Conservation (phyloP, 225 moss, liverwort and hornwort genomes). For the Pleurozium schreberi region DNA sequence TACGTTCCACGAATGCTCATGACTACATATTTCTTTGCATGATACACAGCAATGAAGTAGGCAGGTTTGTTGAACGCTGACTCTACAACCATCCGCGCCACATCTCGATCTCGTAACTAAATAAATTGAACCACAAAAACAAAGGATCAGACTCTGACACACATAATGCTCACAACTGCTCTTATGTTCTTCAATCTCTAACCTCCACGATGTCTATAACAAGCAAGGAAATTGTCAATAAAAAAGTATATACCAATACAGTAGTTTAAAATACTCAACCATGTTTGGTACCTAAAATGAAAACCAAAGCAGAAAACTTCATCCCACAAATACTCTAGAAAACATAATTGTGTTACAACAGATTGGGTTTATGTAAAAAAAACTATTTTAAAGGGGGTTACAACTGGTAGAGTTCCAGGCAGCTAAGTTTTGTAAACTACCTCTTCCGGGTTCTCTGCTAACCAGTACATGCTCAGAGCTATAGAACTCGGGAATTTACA, state of each 20-base stretch:
- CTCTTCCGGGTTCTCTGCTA: not conserved
- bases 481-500: not conserved
- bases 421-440: not conserved
- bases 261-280: not conserved
- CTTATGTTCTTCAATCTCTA: not conserved
- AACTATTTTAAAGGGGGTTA: not conserved
- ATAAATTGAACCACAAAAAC: not conserved
- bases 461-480: not conserved
- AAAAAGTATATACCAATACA: not conserved
- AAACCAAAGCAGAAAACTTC: not conserved
- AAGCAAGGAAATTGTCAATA: not conserved
- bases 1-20: constrained; percentile 75
- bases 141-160: not conserved
- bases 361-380: not conserved
- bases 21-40: constrained; percentile 44
- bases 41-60: constrained; percentile 62
- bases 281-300: not conserved
- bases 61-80: constrained; percentile 65
- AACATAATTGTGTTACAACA: not conserved
- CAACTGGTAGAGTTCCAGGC: not conserved
- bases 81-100: constrained; percentile 38
- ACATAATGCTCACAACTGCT: not conserved
- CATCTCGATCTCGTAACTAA: constrained; percentile 48
- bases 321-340: not conserved
- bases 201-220: not conserved